Percentiles rank a stretch among this genome's conserved stretches.
phyloP scores from a whole-genome alignment of 2,329 filamentous ascomycete species.

The Aspergillus pseudoglaucus region DNA sequence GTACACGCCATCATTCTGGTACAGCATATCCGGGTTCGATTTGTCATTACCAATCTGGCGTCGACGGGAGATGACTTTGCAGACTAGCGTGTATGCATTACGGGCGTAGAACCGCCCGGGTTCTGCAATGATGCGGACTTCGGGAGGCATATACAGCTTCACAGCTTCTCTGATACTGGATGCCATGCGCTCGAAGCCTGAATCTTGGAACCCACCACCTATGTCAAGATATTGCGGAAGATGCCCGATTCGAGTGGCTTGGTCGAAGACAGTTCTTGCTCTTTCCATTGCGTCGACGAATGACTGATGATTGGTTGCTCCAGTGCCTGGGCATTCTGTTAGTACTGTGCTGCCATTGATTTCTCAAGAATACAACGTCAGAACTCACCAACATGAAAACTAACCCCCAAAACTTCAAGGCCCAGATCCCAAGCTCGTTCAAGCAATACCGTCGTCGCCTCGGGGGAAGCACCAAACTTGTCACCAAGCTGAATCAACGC shows the following conservation, averaged over 20 bases:
- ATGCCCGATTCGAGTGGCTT: slow-evolving; percentile 10
- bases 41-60: slow-evolving; percentile 4
- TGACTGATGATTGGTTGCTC: slow-evolving; percentile 11
- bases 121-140: slow-evolving; percentile 16
- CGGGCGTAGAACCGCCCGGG: slow-evolving; percentile 19
- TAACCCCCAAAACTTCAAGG: slow-evolving; percentile 20
- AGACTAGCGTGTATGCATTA: slow-evolving; percentile 16
- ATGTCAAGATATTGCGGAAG: slow-evolving; percentile 17
- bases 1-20: slow-evolving; percentile 24
- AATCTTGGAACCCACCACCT: slow-evolving; percentile 21
- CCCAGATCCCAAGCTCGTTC: slow-evolving; percentile 14
- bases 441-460: slow-evolving; percentile 12
- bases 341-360: not conserved
- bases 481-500: slow-evolving; percentile 2
- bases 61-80: slow-evolving; percentile 16
- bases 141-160: slow-evolving; percentile 1
- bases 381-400: slow-evolving; percentile 22
- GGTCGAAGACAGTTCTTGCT: slow-evolving; percentile 11
- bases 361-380: not conserved
- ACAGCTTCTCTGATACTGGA: slow-evolving; percentile 4
- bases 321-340: slow-evolving; percentile 8
- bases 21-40: slow-evolving; percentile 18
- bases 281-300: slow-evolving; percentile 14
- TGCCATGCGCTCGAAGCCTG: slow-evolving; percentile 16
- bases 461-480: slow-evolving; percentile 16